Base-by-base conservation (phyloP, 768 basidiomycete species). In the Coprinopsis cinerea region DNA sequence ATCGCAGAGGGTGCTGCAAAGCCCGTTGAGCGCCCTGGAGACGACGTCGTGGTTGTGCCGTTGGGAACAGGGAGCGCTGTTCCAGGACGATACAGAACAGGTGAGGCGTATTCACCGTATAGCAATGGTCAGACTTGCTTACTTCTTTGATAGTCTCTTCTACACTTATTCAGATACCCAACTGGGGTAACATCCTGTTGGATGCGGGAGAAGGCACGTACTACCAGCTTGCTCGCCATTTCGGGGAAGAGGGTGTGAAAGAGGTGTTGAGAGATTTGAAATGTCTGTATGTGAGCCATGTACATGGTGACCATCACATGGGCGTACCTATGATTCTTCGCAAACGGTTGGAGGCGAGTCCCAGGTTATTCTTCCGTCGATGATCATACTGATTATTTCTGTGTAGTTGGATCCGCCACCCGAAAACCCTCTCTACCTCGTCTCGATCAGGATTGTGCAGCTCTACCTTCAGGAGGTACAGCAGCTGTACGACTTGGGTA, bases 181-280 rank as follows among this genome's bases (percentile, higher is more conserved):
- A 69, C 0, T 72, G 73, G 48, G 89, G 90, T 0, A 82, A 78
- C 53, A 67, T 96, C 27, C 67, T 97, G n/a, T 74, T 97, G 1
- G 95, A 98, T 55, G 78, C 77, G 0, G 95, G 95, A 0, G 95
- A 98, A 67, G 93, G 92, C 0, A 92, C 93, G 0, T 87, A 85
- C 76, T 93, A 93, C 1, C 95, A 97, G 60, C 74, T 97, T 2
- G 73, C 74, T 2, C 76, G 95, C 2, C 77, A 83, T 42, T 94
- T 84, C 59, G 92, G 92, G 15, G 72, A 76, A 28, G 59, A 57
- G 3, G 53, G 58, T 1, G 79, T 78, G 2, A 79, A 79, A 73
- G 61, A 79, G 11, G 72, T 84, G 13, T 68, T 93, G 45, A 70
- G 82, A n/a, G 71, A 85, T 44, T 64, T 93, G 11, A 85, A 79